These are phyloP conservation scores for Stenogyne calaminthoides DNA, from an alignment of 305 asterid genomes.

Conservation along the genomic window DNA sequence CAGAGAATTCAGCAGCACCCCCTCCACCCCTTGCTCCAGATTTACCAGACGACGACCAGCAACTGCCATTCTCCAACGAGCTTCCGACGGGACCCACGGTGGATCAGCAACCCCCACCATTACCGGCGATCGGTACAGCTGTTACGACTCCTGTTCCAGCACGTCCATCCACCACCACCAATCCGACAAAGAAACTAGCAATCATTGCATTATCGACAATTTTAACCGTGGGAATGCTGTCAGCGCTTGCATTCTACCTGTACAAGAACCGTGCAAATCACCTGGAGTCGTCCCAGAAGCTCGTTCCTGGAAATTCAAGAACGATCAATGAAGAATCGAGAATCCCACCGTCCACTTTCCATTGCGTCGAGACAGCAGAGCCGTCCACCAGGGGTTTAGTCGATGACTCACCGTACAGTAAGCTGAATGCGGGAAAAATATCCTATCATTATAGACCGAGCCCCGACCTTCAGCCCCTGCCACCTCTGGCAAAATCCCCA, in stretches of 20 bases:
- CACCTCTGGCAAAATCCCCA: constrained; percentile 67
- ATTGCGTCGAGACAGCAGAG: constrained; percentile 64
- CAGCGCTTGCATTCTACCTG: constrained; percentile 57
- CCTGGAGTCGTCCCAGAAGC: constrained; percentile 52
- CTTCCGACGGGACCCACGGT: constrained; percentile 57
- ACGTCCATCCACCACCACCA: constrained; percentile 43
- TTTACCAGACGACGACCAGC: constrained; percentile 47
- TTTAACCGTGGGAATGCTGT: constrained; percentile 67
- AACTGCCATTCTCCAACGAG: constrained; percentile 71
- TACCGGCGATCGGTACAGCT: constrained; percentile 41
- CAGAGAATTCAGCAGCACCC: constrained; percentile 42
- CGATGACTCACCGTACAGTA: constrained; percentile 47
- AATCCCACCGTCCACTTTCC: constrained; percentile 64
- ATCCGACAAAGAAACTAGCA: constrained; percentile 59
- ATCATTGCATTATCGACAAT: constrained; percentile 60
- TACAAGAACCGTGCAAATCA: constrained; percentile 51
- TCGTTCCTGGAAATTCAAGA: constrained; percentile 42
- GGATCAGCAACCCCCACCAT: constrained; percentile 49
- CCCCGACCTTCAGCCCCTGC: constrained; percentile 81
- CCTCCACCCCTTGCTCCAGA: constrained; percentile 35
- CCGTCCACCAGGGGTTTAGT: constrained; percentile 46
- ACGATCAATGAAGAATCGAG: constrained; percentile 54
- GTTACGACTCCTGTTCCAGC: constrained; percentile 45
- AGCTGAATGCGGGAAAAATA: constrained; percentile 48
- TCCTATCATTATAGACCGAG: constrained; percentile 63